phyloP scores from a whole-genome alignment of 208 protist genomes.

The Trypanosomatidae sp. region DNA sequence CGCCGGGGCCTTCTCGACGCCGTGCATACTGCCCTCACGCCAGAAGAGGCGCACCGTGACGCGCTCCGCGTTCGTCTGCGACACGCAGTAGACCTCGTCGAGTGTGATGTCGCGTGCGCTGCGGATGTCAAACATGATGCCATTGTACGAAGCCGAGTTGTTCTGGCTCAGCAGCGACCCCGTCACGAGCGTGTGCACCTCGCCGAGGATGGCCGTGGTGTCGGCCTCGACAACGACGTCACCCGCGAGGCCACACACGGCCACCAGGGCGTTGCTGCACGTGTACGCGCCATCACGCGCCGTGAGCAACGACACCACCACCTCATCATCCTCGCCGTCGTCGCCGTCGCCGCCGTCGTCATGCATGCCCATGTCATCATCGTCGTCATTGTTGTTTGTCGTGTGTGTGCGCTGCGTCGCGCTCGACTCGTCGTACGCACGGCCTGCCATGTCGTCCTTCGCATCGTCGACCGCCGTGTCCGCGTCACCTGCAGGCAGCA shows the following conservation, averaged over 20 bases:
- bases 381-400: no score
- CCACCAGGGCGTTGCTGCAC: slow-evolving; percentile 26
- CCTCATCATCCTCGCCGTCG: no score
- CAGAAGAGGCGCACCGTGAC: slow-evolving; percentile 79
- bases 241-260: slow-evolving; percentile 31
- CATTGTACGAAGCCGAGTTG: slow-evolving; percentile 81
- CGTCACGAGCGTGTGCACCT: slow-evolving; percentile 53
- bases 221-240: slow-evolving; percentile 31
- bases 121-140: slow-evolving; percentile 86
- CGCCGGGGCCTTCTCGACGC: slow-evolving; percentile 34
- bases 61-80: slow-evolving; percentile 61
- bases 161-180: slow-evolving; percentile 53
- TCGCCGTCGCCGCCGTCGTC: no score
- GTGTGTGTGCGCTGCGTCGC: no score
- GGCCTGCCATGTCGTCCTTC: no score
- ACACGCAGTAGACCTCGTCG: slow-evolving; percentile 81
- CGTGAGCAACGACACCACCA: neutral
- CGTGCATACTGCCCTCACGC: slow-evolving; percentile 80
- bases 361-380: no score
- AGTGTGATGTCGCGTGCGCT: slow-evolving; percentile 71
- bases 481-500: slow-evolving; percentile 8
- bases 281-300: slow-evolving; percentile 14
- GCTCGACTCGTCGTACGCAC: no score
- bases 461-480: no score
- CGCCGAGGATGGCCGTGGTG: slow-evolving; percentile 17